Evolutionary conservation across 305 asterid species (phyloP), one percentile per base, ranked within the genome.

Genomic region (Fraxinus latifolia): DNA sequence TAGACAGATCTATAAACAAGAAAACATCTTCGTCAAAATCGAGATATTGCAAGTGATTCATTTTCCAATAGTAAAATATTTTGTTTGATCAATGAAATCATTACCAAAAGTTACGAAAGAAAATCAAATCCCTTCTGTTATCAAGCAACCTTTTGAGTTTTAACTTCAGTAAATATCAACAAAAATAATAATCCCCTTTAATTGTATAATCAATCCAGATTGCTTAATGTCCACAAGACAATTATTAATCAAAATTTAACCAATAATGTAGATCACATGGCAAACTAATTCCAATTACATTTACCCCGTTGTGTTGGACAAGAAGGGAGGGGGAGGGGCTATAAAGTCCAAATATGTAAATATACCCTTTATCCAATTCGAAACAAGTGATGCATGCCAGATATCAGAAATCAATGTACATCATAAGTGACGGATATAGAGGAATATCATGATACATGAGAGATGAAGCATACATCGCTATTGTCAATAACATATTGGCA

Each of bases 401-500:
- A 33, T 50, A 60, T n/a, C 33, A 37, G 27, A 82, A 82, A 34
- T 50, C 60, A 50, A 50, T 50, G 36, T 37, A 50, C 42, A 55
- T 3, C 17, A n/a, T 33, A 6, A 81, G 27, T 19, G 68, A 58
- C 27, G 23, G 78, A 78, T 44, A 44, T 83, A 74, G 47, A 81
- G 25, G 25, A 12, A 53, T 50, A 77, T 11, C 15, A 11, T 19
- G 77, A 76, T 55, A 82, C 23, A 34, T 60, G 44, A 70, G 78
- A 60, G 67, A 36, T 8, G 81, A 53, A 50, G 29, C 85, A 79
- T 95, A 94, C 99, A 76, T 94, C 97, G 78, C 87, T 90, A 76
- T 95, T 95, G 83, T 95, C 98, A 5, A 95, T 91, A 21, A 84
- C 79, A 80, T 87, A 83, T 42, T 86, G 91, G 90, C 99, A 94